Conservation (phyloP, 176 grass and related monocot genomes). For the Phyllostachys edulis region DNA sequence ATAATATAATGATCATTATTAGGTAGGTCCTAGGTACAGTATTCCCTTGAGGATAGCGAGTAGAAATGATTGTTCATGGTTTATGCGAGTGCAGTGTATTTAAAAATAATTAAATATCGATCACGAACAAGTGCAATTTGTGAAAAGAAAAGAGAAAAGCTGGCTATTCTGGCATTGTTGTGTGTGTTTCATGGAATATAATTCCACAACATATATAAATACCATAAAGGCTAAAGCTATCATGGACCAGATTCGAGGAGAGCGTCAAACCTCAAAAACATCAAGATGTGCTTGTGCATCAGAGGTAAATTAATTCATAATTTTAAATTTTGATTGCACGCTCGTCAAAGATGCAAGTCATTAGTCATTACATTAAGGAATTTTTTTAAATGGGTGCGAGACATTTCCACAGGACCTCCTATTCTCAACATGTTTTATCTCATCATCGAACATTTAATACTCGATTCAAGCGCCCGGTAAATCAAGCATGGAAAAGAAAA, state of each 20-base stretch:
- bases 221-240: not conserved
- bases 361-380: not conserved
- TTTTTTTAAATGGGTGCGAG: not conserved
- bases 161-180: not conserved
- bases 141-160: not conserved
- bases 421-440: not conserved
- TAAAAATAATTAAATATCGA: slow-evolving; percentile 19
- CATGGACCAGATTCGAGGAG: not conserved
- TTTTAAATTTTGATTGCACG: not conserved
- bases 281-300: slow-evolving; percentile 9
- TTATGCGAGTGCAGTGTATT: not conserved
- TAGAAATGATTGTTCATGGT: slow-evolving; percentile 1
- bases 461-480: not conserved
- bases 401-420: not conserved
- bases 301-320: slow-evolving; percentile 7
- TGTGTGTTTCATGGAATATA: slow-evolving; percentile 11
- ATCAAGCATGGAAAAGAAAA: not conserved
- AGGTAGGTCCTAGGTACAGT: not conserved
- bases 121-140: not conserved
- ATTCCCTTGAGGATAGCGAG: not conserved
- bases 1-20: slow-evolving; percentile 3
- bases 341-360: not conserved
- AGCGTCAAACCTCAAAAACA: slow-evolving; percentile 6
- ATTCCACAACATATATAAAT: slow-evolving; percentile 9
- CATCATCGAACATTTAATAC: not conserved